Base-by-base conservation (phyloP, 371 early-diverging fungal species). In the Fennellomyces sp. region DNA sequence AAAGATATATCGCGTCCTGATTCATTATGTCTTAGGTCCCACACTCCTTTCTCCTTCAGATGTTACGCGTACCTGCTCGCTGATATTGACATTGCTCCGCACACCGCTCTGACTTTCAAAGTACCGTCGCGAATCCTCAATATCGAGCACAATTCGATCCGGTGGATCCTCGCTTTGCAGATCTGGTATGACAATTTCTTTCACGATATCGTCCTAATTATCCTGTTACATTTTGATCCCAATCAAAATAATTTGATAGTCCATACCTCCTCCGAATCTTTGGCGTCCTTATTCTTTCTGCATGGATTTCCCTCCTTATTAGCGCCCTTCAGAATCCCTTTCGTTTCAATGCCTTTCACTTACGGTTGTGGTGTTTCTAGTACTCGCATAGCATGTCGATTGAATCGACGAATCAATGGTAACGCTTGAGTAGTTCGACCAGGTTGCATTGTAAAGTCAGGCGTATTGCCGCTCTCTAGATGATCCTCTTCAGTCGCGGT, bases 401-500 rank as follows among this genome's bases (percentile, higher is more conserved):
- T 97, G 65, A 94, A 94, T 48, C 93, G 68, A 56, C 95, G 75
- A 47, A 97, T 93, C 21, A 97, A 74, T 2, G 95, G 89, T 51
- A 94, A 76, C 3, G 86, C 84, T 29, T 91, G 82, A 31, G 70
- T 74, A 25, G 77, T 76, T 36, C 73, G 61, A 13, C 95, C 94
- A 0, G 95, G 82, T 26, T 78, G 77, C 97, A 97, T 96, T 1
- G 96, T 94, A 41, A 88, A 80, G 71, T 97, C 96, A 2, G 95
- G 94, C 13, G 76, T 82, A 65, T 92, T 93, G 7, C 94, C 95
- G 12, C 86, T 79, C 68, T 85, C 85, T 8, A 82, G 66, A 66
- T 92, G 91, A 63, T 95, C 95, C 61, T 93, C 93, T 38, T 82
- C 74, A 0, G 94, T 93, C 15, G 88, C 80, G 31, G 86, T 88